A percentile compares a stretch with the other conserved stretches of the same genome.
These are phyloP conservation scores for Bauhinia variegata DNA, from an alignment of 306 rosid genomes.

Conservation along the genomic window DNA sequence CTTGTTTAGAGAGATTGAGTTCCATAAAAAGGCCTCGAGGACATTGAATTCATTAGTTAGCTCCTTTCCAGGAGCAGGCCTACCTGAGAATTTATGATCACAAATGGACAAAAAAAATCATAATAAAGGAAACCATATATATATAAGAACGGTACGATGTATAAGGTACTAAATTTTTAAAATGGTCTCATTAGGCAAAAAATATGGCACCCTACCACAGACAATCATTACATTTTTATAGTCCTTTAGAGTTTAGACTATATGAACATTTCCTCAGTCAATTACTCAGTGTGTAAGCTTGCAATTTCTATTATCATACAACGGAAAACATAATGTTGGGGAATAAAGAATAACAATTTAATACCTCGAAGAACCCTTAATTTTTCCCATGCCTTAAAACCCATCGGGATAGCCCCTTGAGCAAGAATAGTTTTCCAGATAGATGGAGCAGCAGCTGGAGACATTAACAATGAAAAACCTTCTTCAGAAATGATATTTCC, in stretches of 20 bases:
- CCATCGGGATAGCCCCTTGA: conserved; percentile 83
- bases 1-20: conserved; percentile 79
- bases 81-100: conserved; percentile 55
- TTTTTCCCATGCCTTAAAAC: conserved; percentile 84
- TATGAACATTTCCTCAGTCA: neutral
- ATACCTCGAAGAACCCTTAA: conserved; percentile 76
- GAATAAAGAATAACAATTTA: neutral
- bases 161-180: neutral
- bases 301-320: too few species aligned
- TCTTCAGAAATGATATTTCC: conserved; percentile 83
- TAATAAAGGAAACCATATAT: conserved; percentile 14
- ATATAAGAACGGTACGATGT: neutral
- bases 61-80: conserved; percentile 89
- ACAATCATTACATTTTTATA: neutral
- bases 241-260: conserved; percentile 1
- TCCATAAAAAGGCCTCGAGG: conserved; percentile 91
- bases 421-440: conserved; percentile 80
- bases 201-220: neutral
- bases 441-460: conserved; percentile 82
- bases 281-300: too few species aligned
- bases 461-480: conserved; percentile 80
- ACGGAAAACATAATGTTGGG: neutral
- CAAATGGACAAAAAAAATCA: conserved; percentile 24
- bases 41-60: conserved; percentile 91
- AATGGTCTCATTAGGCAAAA: neutral